A percentile compares a stretch with the other conserved stretches of the same genome.
Conservation (phyloP, 257 asterid species). For the Solanum etuberosum region DNA sequence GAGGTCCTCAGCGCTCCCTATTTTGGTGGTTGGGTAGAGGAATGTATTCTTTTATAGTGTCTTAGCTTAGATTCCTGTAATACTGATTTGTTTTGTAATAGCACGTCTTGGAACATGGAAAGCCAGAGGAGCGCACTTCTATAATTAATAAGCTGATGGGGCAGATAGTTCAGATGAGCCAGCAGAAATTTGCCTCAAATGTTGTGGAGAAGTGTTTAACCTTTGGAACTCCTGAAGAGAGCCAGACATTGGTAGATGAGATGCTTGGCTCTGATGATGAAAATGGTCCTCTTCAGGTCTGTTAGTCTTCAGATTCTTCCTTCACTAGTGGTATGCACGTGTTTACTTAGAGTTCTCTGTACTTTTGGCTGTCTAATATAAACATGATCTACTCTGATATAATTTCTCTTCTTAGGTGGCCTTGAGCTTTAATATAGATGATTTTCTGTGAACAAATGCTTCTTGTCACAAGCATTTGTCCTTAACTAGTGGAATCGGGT, state of each 20-base stretch:
- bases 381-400: background rate
- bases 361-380: background rate
- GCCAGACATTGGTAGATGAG: slow-evolving; percentile 52
- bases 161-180: slow-evolving; percentile 31
- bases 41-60: background rate
- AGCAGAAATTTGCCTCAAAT: no score
- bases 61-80: background rate
- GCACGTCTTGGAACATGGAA: slow-evolving; percentile 77
- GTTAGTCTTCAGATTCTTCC: background rate
- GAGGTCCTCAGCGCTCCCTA: background rate
- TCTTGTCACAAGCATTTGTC: no score
- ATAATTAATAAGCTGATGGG: slow-evolving; percentile 52
- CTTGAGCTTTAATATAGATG: no score
- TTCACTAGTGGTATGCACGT: background rate
- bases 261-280: slow-evolving; percentile 65
- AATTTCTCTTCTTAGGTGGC: background rate
- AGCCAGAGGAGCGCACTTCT: slow-evolving; percentile 44
- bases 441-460: no score
- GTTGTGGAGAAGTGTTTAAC: slow-evolving; percentile 60
- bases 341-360: background rate
- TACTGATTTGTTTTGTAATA: slow-evolving; percentile 9
- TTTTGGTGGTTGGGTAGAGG: background rate
- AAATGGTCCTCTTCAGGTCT: slow-evolving; percentile 74
- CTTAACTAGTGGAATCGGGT: no score
- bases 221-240: slow-evolving; percentile 55